These are phyloP conservation scores for Diaporthe citri DNA, from an alignment of 2,329 filamentous ascomycete species.

Conservation along the genomic window DNA sequence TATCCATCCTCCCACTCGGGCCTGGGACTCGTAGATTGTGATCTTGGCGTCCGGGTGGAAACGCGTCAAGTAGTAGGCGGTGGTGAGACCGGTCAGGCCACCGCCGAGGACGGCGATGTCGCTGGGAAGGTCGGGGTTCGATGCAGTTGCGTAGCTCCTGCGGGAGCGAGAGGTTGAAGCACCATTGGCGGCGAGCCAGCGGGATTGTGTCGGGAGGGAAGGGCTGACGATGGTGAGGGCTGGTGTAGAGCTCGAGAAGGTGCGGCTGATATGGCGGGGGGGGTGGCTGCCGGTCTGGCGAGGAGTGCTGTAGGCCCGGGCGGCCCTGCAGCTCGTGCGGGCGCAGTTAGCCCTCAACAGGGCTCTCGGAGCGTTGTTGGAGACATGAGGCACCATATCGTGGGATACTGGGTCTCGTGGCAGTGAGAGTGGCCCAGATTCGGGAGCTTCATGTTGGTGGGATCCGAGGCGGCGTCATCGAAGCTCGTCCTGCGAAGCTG, in stretches of 20 bases:
- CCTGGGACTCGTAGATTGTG: constrained; percentile 82
- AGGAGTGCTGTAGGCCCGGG: background rate
- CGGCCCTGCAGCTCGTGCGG: background rate
- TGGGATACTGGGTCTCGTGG: background rate
- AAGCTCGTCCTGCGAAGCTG: constrained; percentile 17
- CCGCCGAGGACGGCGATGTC: constrained; percentile 80
- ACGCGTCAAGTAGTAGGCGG: constrained; percentile 81
- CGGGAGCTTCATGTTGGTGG: background rate
- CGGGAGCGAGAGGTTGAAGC: background rate
- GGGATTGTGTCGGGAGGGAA: background rate
- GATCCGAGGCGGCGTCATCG: constrained; percentile 7
- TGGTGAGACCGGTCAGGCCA: constrained; percentile 84
- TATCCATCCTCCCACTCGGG: constrained; percentile 86
- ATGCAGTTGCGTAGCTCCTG: constrained; percentile 27
- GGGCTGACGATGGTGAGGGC: background rate
- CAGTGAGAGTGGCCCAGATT: background rate
- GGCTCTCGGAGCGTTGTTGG: constrained; percentile 34
- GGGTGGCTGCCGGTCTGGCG: background rate
- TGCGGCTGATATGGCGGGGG: background rate
- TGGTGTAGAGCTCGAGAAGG: constrained; percentile 20
- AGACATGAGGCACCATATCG: constrained; percentile 38
- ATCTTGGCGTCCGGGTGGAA: constrained; percentile 76
- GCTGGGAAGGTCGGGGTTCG: constrained; percentile 35
- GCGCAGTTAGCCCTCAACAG: constrained; percentile 9
- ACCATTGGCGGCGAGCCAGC: background rate